Evolutionary conservation across 192 early-diverging fungal genomes (phyloP), one percentile per base, ranked within the genome.

Genomic region (Coemansia sp.): DNA sequence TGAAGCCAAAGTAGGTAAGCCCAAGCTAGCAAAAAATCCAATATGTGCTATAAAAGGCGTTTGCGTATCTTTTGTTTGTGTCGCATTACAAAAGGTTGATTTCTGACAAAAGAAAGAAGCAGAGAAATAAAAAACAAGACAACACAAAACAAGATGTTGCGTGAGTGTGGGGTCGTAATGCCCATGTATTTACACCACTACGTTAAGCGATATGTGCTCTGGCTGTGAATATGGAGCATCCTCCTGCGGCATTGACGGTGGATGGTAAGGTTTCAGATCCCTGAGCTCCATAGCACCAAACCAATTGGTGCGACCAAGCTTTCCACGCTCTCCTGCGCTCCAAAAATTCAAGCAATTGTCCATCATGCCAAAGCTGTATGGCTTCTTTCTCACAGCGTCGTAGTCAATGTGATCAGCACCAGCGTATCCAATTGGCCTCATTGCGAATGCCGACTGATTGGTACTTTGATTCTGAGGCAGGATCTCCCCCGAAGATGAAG

Each of bases 341-440:
- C 93, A 96, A 78, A 98, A 98, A 16, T 93, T 92, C 4, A 91
- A 51, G 67, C 92, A 95, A 77, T 98, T 98, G 52, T 84, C 83
- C 62, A 86, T 78, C 6, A 86, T 59, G 7, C 96, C 96, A 78
- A 88, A 87, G 71, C 92, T 90, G 73, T 95, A 96, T 15, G 91
- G 88, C 79, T 95, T 63, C 1, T 42, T 91, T 32, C 43, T 73
- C 19, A 26, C 48, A 18, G 48, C 56, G 10, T 56, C 69, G 3
- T 42, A 41, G 41, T 63, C 78, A 8, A 58, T 52, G 10, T 73
- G 72, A 46, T 40, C n/a, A 15, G 68, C 56, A 9, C 59, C 52
- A 15, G 70, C 32, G 45, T 81, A 68, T 6, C 69, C 61, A 16
- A 81, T 69, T 36, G 16, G 63, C 3, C 49, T 63, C 57, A 81